Evolutionary conservation across 768 basidiomycete species (phyloP), one percentile per base, ranked within the genome.

Genomic region (Boletus huronensis): DNA sequence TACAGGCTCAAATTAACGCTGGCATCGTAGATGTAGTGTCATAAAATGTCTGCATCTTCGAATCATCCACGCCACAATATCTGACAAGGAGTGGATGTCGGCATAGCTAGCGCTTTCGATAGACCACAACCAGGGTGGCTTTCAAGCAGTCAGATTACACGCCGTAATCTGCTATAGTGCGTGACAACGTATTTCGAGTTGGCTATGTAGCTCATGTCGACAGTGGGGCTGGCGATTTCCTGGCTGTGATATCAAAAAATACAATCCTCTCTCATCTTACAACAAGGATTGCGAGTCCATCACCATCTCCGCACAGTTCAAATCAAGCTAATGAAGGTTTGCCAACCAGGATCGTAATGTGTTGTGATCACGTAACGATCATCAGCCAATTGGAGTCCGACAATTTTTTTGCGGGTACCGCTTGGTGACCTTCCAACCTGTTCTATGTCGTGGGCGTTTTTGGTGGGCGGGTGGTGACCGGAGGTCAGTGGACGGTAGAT

Each of bases 321-420:
- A 21, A 16, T 6, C 21, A 1, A 23, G 14, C 3, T 35, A 25
- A 21, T 21, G 19, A 31, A 3, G 19, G 44, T 14, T 8, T 9
- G 8, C 29, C n/a, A 31, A 34, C 14, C 21, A 19, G 13, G 16
- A 32, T 21, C 19, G 28, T 49, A 40, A n/a, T 8, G 13, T 26
- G 4, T 14, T 21, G 13, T 23, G 34, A 40, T 49, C 54, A 60
- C 62, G 56, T 66, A 48, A 48, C 36, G 9, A 21, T n/a, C 23
- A 39, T 19, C 40, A 28, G 6, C 57, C 57, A 63, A 57, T 63
- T 35, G 51, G 57, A 41, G 28, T 16, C 25, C 19, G 10, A 53
- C n/a, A 57, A 52, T 29, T 66, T 64, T 44, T 64, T 52, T 11
- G 25, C 26, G 54, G 8, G 57, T 58, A 66, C 56, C 52, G 54